Evolutionary conservation across 2,329 filamentous ascomycete species (phyloP).

Genomic region (Scedosporium dehoogii): DNA sequence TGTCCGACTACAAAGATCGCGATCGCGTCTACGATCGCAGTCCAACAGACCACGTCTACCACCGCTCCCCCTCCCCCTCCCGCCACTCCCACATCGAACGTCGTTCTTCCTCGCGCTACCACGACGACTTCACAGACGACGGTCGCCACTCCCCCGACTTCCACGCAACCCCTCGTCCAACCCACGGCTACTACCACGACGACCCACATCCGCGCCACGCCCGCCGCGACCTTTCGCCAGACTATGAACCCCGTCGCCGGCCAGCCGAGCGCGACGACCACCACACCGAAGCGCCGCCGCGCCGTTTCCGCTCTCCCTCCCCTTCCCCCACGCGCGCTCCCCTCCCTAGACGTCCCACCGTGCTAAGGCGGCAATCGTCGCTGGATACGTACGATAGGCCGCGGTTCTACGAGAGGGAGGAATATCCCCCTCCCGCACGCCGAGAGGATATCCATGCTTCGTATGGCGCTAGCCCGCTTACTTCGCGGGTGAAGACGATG

Average conservation of each 20-base stretch:
- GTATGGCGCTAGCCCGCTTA: conserved; percentile 27
- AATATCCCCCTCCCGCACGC: conserved; percentile 51
- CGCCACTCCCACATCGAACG: conserved; percentile 13
- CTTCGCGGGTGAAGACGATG: conserved; percentile 51
- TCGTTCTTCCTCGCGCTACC: conserved; percentile 28
- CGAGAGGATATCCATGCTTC: conserved; percentile 39
- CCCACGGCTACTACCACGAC: conserved; percentile 48
- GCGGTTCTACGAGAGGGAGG: conserved; percentile 44
- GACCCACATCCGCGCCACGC: conserved; percentile 26
- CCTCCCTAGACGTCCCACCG: conserved; percentile 46
- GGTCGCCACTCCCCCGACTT: conserved; percentile 31
- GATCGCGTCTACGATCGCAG: conserved; percentile 18
- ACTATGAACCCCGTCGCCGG: conserved; percentile 43
- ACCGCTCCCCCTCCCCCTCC: conserved; percentile 20
- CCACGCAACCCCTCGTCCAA: conserved; percentile 36
- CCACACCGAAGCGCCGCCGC: conserved; percentile 9
- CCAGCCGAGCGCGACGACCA: conserved; percentile 42
- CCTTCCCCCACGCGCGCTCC: background rate
- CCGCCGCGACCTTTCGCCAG: conserved; percentile 17
- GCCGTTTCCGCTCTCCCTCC: conserved; percentile 34
- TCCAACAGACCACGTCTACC: conserved; percentile 21
- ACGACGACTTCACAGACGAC: conserved; percentile 40
- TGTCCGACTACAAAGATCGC: conserved; percentile 2
- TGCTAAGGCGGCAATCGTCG: conserved; percentile 76
- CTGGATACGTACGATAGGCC: conserved; percentile 79